Percentiles rank a stretch among this genome's conserved stretches.
Conservation (phyloP, 441 rosid species). For the Flueggea neowawraea region DNA sequence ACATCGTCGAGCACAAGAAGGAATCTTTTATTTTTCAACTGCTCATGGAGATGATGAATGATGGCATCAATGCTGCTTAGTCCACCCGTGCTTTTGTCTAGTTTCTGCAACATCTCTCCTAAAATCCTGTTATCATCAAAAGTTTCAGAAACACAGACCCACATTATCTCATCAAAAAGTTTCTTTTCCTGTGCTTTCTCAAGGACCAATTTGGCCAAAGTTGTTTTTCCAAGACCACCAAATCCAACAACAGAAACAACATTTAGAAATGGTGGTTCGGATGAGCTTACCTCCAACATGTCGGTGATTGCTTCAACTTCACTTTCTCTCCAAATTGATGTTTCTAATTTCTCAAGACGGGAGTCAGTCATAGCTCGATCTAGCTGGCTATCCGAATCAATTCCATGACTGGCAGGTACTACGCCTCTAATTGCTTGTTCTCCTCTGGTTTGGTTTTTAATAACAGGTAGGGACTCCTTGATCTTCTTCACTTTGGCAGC, state of each 20-base stretch:
- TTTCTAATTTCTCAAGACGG: no score
- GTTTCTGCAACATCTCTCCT: conserved; percentile 10
- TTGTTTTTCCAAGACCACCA: conserved; percentile 30
- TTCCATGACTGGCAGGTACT: no score
- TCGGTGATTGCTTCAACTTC: no score
- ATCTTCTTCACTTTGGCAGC: conserved; percentile 4
- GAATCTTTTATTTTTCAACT: conserved; percentile 10
- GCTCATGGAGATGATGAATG: conserved; percentile 1
- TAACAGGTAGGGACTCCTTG: neutral
- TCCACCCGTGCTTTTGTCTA: neutral
- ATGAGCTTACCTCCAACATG: conserved; percentile 1
- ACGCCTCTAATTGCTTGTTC: no score
- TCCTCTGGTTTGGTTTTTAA: neutral
- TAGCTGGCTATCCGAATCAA: no score
- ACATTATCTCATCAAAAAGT: conserved; percentile 15
- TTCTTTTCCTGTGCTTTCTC: neutral
- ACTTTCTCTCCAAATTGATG: no score
- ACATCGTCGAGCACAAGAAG: conserved; percentile 32
- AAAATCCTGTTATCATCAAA: conserved; percentile 14
- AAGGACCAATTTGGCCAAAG: conserved; percentile 22
- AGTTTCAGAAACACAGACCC: conserved; percentile 21
- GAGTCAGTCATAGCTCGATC: no score
- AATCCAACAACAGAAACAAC: conserved; percentile 22
- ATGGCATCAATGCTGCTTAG: neutral
- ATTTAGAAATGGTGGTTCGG: conserved; percentile 3